phyloP scores from a whole-genome alignment of 208 protist genomes.

The Leishmania amazonensis region DNA sequence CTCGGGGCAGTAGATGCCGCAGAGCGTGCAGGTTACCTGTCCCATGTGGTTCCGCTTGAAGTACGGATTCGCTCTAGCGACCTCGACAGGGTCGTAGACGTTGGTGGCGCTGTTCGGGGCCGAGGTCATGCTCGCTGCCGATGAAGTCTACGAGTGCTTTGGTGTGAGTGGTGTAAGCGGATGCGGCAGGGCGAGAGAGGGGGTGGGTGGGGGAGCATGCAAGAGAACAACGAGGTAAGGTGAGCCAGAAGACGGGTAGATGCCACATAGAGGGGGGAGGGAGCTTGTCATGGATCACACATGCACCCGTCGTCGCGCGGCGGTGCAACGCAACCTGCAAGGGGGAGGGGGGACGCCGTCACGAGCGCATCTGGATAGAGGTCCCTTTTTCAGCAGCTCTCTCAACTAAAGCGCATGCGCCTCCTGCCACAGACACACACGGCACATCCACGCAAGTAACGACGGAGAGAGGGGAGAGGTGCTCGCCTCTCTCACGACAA shows the following conservation, averaged over 20 bases:
- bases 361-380: not conserved
- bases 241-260: not conserved
- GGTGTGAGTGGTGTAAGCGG: not conserved
- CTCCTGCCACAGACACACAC: not conserved
- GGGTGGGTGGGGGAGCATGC: not conserved
- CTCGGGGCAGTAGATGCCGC: conserved; percentile 75
- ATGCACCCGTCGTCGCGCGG: too few relatives aligned
- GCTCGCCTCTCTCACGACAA: not conserved
- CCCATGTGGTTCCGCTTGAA: conserved; percentile 89
- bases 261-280: not conserved
- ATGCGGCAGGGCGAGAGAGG: not conserved
- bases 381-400: not conserved
- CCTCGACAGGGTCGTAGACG: conserved; percentile 59
- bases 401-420: not conserved
- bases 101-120: conserved; percentile 16
- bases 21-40: conserved; percentile 79
- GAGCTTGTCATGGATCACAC: not conserved
- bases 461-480: not conserved
- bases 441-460: not conserved
- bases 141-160: not conserved
- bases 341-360: not conserved
- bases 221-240: not conserved
- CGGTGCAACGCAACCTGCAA: too few relatives aligned
- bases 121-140: conserved; percentile 11
- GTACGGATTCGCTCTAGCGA: conserved; percentile 62